Evolutionary conservation across 768 basidiomycete genomes (phyloP).

Genomic region (Jaapia argillacea): DNA sequence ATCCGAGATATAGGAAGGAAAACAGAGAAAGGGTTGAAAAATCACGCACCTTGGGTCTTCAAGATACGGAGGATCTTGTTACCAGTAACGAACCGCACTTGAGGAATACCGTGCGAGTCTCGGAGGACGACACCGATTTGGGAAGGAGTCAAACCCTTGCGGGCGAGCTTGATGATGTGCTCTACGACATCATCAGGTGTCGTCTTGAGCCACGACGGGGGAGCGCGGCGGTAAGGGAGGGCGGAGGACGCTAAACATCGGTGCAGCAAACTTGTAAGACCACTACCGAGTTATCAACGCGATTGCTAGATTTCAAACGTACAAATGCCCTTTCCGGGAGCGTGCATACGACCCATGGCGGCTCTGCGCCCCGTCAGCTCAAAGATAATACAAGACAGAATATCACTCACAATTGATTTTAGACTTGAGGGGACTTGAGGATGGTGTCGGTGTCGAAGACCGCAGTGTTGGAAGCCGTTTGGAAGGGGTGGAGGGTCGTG

Average conservation of each 20-base stretch:
- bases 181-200: conserved; percentile 92
- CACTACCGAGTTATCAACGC: not conserved
- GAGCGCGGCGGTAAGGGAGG: conserved; percentile 92
- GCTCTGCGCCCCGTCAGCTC: conserved; percentile 12
- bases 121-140: conserved; percentile 98
- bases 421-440: conserved; percentile 31
- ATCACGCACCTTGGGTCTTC: conserved; percentile 79
- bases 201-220: conserved; percentile 95
- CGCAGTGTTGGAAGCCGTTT: conserved; percentile 13
- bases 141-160: conserved; percentile 95
- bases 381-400: conserved; percentile 2
- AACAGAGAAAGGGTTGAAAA: conserved; percentile 1
- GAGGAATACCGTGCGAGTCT: conserved; percentile 96
- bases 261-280: not conserved
- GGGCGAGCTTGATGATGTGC: conserved; percentile 93
- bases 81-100: conserved; percentile 96
- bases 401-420: conserved; percentile 26
- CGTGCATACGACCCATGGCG: conserved; percentile 97
- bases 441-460: conserved; percentile 22
- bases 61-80: conserved; percentile 99
- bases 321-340: conserved; percentile 99
- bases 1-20: conserved; percentile 1
- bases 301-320: conserved; percentile 25
- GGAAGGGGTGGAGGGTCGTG: conserved; percentile 10
- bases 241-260: conserved; percentile 69